These are phyloP conservation scores for Arctium minus DNA, from an alignment of 129 eudicot genomes.

Conservation along the genomic window DNA sequence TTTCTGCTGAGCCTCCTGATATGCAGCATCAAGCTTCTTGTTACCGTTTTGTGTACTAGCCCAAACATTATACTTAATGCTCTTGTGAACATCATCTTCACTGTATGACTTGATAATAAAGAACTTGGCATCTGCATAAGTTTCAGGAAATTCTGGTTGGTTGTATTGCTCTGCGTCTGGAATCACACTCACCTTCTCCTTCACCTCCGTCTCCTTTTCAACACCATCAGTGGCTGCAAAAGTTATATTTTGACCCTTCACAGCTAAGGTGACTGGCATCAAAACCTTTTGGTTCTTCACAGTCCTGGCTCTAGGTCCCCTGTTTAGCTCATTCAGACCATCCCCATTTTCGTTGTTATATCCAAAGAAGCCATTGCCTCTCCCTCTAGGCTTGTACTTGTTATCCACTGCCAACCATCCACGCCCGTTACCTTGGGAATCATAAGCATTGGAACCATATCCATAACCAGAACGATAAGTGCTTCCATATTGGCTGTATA, in stretches of 20 bases:
- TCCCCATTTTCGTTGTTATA: constrained; percentile 59
- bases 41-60: constrained; percentile 88
- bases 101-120: constrained; percentile 73
- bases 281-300: constrained; percentile 46
- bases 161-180: constrained; percentile 63
- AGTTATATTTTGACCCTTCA: constrained; percentile 54
- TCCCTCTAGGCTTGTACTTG: constrained; percentile 68
- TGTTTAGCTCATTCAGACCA: constrained; percentile 77
- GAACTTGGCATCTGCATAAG: constrained; percentile 63
- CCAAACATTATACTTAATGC: constrained; percentile 81
- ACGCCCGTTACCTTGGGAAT: constrained; percentile 41
- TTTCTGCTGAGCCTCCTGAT: constrained; percentile 69
- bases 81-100: constrained; percentile 87
- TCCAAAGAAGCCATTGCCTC: constrained; percentile 49
- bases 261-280: constrained; percentile 40
- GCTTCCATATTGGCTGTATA: constrained; percentile 47
- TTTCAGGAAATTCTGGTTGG: constrained; percentile 58
- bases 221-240: constrained; percentile 20
- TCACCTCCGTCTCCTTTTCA: constrained; percentile 30
- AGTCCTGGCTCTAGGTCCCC: constrained; percentile 71
- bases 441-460: constrained; percentile 53
- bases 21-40: constrained; percentile 80
- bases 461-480: constrained; percentile 51
- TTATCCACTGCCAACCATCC: constrained; percentile 64
- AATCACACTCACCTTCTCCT: constrained; percentile 23